Evolutionary conservation across 371 early-diverging fungal species (phyloP).

Genomic region (Mucor ambiguus): DNA sequence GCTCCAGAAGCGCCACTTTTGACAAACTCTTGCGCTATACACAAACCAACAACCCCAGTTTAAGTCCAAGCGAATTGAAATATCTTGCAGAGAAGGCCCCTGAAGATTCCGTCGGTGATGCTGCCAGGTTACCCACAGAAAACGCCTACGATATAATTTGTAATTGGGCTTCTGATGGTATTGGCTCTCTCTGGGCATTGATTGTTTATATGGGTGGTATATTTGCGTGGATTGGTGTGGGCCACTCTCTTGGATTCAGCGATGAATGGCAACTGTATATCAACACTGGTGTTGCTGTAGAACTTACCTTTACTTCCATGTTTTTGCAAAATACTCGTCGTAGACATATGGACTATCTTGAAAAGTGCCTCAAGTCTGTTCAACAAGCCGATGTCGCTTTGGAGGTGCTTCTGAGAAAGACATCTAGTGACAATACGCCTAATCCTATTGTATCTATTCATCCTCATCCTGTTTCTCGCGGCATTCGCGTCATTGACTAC

Average conservation of each 20-base stretch:
- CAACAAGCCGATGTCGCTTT: conserved; percentile 11
- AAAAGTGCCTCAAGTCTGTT: conserved; percentile 14
- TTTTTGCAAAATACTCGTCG: conserved; percentile 29
- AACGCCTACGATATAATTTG: conserved; percentile 17
- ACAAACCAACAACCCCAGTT: not conserved
- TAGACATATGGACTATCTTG: conserved; percentile 26
- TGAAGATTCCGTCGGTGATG: conserved; percentile 18
- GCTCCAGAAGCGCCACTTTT: conserved; percentile 14
- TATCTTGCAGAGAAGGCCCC: not conserved
- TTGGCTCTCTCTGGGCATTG: conserved; percentile 21
- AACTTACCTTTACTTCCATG: conserved; percentile 23
- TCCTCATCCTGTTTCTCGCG: conserved; percentile 9
- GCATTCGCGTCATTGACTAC: conserved; percentile 23
- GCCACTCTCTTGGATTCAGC: conserved; percentile 14
- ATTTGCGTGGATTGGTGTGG: conserved; percentile 24
- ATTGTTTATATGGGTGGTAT: conserved; percentile 19
- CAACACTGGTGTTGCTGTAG: conserved; percentile 30
- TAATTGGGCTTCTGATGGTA: conserved; percentile 16
- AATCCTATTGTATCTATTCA: conserved; percentile 20
- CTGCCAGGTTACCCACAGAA: conserved; percentile 18
- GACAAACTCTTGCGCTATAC: conserved; percentile 3
- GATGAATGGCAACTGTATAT: conserved; percentile 30
- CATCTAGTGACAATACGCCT: conserved; percentile 13
- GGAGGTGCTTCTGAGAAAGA: conserved; percentile 12
- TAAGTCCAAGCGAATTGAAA: not conserved